A percentile compares a stretch with the other conserved stretches of the same genome.
Evolutionary conservation across 2,329 filamentous ascomycete genomes (phyloP).

Genomic region (Harringtonia aguacate): DNA sequence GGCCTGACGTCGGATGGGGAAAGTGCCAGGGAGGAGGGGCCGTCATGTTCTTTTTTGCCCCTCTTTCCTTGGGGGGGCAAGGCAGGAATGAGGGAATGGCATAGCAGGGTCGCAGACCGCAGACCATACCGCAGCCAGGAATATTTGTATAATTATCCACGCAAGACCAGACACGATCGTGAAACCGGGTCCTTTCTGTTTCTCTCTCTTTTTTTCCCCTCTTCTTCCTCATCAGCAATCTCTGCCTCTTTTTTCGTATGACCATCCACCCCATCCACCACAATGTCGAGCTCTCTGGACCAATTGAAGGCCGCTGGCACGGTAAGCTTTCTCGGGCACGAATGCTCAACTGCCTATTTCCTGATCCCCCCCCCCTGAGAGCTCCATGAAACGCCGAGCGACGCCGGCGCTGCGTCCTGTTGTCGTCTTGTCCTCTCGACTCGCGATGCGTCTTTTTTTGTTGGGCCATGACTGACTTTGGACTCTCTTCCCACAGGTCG

Average conservation of each 20-base stretch:
- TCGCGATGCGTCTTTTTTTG: neutral
- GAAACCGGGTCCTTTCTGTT: neutral
- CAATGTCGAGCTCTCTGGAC: slow-evolving; percentile 83
- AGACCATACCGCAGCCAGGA: no score
- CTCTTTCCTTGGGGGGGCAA: no score
- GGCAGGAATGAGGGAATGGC: no score
- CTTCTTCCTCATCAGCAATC: neutral
- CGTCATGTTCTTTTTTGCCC: no score
- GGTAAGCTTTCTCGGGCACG: slow-evolving; percentile 48
- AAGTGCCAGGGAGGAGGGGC: no score
- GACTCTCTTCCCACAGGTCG: slow-evolving; percentile 46
- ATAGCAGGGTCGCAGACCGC: no score
- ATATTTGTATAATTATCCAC: no score
- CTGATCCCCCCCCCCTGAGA: neutral
- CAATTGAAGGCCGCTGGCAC: slow-evolving; percentile 97
- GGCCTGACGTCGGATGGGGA: no score
- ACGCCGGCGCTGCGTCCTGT: no score
- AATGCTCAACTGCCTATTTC: neutral
- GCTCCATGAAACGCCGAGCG: no score
- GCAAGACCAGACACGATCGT: no score
- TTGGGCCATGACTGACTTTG: slow-evolving; percentile 13
- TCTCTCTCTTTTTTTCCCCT: neutral
- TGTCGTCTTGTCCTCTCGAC: neutral
- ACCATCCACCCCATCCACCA: slow-evolving; percentile 9
- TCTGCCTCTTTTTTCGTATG: neutral